Evolutionary conservation across 495 filamentous ascomycete species (phyloP), one percentile per base, ranked within the genome.

Genomic region (Neurospora discreta): DNA sequence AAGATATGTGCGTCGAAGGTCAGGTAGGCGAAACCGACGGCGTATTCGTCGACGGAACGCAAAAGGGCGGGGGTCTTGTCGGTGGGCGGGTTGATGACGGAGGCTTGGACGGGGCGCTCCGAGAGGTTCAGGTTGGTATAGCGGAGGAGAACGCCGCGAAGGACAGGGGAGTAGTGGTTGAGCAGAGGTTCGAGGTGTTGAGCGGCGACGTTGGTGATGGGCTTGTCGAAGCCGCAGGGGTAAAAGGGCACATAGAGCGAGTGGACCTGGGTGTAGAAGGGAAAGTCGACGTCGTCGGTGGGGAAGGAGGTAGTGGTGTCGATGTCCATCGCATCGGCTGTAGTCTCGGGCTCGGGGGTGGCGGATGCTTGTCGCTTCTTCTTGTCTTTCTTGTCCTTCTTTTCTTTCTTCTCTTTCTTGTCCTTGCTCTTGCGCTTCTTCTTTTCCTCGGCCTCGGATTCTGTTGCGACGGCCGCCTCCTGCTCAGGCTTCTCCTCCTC

Each of bases 231-330:
- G 20, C 82, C 84, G 39, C 80, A 71, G 2, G 84, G 84, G 72
- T 77, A 84, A 73, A 86, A 78, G 8, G 84, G 81, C 11, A 84
- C 78, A 75, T 85, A 85, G 41, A 85, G 81, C 10, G 84, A 85
- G 58, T 84, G 75, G 26, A 81, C 81, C 70, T 85, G 84, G 20
- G 80, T 84, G 70, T 81, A 85, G 75, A 86, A 84, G 6, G 84
- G 84, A 33, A 82, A 84, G 23, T 77, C 73, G 38, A 74, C 69
- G 15, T 76, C 69, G 43, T 65, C 52, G 71, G 42, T 8, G 30
- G 52, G 52, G 52, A 65, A 15, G 20, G 46, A 20, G n/a, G 42
- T 44, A 1, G 18, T 65, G 15, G 52, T 42, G 39, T 80, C 78
- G 18, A 78, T 69, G 23, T 79, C 78, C 79, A 78, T 80, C 9